phyloP scores from a whole-genome alignment of 2,329 filamentous ascomycete genomes.

The Ascochyta koolunga region DNA sequence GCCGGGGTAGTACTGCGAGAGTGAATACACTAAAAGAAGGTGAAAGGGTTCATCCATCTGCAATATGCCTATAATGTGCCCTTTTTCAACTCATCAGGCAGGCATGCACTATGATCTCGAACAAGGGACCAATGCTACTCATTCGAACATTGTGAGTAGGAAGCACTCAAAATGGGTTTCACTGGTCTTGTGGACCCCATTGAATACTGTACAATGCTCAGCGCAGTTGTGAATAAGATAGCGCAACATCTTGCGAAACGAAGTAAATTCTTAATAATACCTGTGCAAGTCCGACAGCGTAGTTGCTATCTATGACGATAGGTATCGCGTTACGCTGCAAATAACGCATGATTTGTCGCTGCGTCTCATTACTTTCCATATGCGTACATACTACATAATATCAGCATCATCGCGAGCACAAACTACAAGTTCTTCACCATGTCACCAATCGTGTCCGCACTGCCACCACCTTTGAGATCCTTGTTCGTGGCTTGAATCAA shows the following conservation, averaged over 20 bases:
- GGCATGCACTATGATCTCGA: not conserved
- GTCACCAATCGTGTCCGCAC: conserved; percentile 1
- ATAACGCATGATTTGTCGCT: not conserved
- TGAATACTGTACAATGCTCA: not conserved
- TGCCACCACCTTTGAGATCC: conserved; percentile 32
- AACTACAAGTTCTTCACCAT: conserved; percentile 6
- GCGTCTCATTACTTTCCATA: not conserved
- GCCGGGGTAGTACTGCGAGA: not conserved
- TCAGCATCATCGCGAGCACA: too few relatives aligned
- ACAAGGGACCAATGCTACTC: not conserved
- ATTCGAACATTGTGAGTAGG: not conserved
- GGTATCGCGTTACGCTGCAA: not conserved
- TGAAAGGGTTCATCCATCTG: too few relatives aligned
- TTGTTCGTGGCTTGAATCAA: conserved; percentile 46
- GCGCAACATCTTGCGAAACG: too few relatives aligned
- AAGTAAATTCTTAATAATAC: too few relatives aligned
- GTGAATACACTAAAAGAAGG: not conserved
- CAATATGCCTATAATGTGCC: not conserved
- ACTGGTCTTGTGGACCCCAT: not conserved
- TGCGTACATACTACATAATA: not conserved
- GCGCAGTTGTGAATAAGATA: too few relatives aligned
- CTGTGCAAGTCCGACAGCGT: too few relatives aligned
- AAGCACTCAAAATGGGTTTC: too few relatives aligned
- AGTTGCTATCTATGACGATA: too few relatives aligned
- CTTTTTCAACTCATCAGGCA: not conserved